phyloP scores from a whole-genome alignment of 768 basidiomycete species.

The Dentipellis sp. region DNA sequence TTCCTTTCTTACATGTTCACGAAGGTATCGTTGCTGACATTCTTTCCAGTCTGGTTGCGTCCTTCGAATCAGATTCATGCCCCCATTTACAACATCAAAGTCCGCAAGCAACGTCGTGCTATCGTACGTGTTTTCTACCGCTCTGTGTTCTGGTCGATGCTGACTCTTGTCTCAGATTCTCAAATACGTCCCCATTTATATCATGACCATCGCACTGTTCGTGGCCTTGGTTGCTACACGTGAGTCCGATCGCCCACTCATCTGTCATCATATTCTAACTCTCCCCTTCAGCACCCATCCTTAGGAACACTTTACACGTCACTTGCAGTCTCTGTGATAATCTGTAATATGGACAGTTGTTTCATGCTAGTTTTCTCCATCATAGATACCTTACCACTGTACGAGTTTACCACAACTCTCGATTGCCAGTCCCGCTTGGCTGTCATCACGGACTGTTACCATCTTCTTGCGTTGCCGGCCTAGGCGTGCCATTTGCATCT shows the following conservation, averaged over 20 bases:
- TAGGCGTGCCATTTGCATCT: neutral
- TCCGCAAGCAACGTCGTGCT: conserved; percentile 82
- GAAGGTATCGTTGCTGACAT: conserved; percentile 9
- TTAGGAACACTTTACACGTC: neutral
- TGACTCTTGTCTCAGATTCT: conserved; percentile 43
- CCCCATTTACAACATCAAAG: conserved; percentile 83
- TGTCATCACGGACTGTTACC: neutral
- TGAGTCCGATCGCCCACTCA: conserved; percentile 30
- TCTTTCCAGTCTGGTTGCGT: conserved; percentile 75
- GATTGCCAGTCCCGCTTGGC: neutral
- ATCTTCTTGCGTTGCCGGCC: neutral
- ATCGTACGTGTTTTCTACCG: conserved; percentile 47
- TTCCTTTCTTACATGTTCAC: neutral
- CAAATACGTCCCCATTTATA: conserved; percentile 76
- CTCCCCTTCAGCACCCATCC: neutral
- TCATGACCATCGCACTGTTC: conserved; percentile 58
- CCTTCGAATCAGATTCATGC: conserved; percentile 92
- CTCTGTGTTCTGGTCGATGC: neutral
- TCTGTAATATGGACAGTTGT: conserved; percentile 3
- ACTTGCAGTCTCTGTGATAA: conserved; percentile 1
- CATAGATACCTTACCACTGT: conserved; percentile 3
- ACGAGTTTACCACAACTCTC: neutral
- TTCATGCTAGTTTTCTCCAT: neutral
- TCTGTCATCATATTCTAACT: neutral
- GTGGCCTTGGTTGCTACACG: conserved; percentile 70